These are phyloP conservation scores for Vicia faba DNA, from an alignment of 306 rosid species.

Conservation along the genomic window DNA sequence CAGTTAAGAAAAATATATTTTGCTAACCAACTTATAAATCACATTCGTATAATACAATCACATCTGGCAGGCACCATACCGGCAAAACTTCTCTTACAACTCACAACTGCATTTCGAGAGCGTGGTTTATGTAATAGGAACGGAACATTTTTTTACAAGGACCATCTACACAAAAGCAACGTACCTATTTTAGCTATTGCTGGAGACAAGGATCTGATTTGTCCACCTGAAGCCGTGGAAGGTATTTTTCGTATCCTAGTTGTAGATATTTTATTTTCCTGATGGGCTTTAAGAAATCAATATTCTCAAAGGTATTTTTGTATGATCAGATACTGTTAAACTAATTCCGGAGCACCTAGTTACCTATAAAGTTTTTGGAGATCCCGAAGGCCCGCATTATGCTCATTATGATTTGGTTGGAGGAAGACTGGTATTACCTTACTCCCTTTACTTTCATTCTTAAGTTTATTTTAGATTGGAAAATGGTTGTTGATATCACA, in stretches of 20 bases:
- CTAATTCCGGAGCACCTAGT: conserved; percentile 80
- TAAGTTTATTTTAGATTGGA: conserved; percentile 14
- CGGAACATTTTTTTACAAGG: conserved; percentile 72
- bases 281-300: conserved; percentile 21
- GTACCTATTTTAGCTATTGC: conserved; percentile 88
- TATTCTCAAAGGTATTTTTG: conserved; percentile 25
- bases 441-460: conserved; percentile 24
- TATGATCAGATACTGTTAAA: conserved; percentile 69
- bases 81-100: conserved; percentile 85
- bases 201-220: conserved; percentile 90
- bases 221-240: conserved; percentile 98
- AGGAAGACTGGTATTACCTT: conserved; percentile 73
- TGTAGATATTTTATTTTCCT: conserved; percentile 24
- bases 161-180: conserved; percentile 67
- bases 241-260: conserved; percentile 51
- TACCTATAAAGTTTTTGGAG: conserved; percentile 75
- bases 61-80: conserved; percentile 84
- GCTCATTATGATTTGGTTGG: conserved; percentile 99
- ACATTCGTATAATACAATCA: conserved; percentile 30
- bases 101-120: conserved; percentile 90
- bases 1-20: conserved; percentile 28
- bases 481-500: background rate
- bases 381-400: conserved; percentile 85
- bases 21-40: conserved; percentile 24
- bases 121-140: conserved; percentile 75